Evolutionary conservation across 2,329 filamentous ascomycete genomes (phyloP), one percentile per base, ranked within the genome.

Genomic region (Cephalotrichum gorgonifer): DNA sequence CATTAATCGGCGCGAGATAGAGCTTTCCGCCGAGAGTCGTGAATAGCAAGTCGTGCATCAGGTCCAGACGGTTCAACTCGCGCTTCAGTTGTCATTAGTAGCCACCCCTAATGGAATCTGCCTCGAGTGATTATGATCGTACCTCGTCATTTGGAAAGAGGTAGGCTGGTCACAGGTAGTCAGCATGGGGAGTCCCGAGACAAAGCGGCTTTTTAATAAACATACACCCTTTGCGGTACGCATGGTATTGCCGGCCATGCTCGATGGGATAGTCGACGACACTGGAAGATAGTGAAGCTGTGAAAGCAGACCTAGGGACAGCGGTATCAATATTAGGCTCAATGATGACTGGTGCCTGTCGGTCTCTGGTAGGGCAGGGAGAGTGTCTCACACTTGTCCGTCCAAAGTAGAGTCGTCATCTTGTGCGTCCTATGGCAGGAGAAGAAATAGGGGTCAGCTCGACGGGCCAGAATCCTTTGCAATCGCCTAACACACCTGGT

Each of bases 21-120:
- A 77, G 56, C 41, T 60, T n/a, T n/a, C n/a, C 68, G 17, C 65
- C 59, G 30, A 73, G 65, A n/a, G 70, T 56, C 31, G 73, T 49
- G 44, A 68, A 69, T 55, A 73, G 70, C 54, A 79, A 67, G 52
- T 76, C 69, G 58, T 79, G 74, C 50, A 73, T 70, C 54, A 75
- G 61, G 53, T 79, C 74, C 12, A 78, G 63, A 7, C 75, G 71
- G 51, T 77, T 71, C 42, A 75, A 64, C 57, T 79, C 76, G 49
- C 48, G 44, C 44, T 57, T 20, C 14, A 11, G 7, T n/a, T n/a
- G 6, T 11, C 12, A 20, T 31, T 31, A 14, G 26, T 15, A 15
- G 9, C 5, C 12, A 28, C 4, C 14, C 6, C 28, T 9, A 23
- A 20, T 4, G 15, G 17, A 30, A 5, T 17, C 3, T 20, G 15